A percentile compares a stretch with the other conserved stretches of the same genome.
phyloP scores from a whole-genome alignment of 1,139 yeast genomes.

The Kodamaea alishanica region DNA sequence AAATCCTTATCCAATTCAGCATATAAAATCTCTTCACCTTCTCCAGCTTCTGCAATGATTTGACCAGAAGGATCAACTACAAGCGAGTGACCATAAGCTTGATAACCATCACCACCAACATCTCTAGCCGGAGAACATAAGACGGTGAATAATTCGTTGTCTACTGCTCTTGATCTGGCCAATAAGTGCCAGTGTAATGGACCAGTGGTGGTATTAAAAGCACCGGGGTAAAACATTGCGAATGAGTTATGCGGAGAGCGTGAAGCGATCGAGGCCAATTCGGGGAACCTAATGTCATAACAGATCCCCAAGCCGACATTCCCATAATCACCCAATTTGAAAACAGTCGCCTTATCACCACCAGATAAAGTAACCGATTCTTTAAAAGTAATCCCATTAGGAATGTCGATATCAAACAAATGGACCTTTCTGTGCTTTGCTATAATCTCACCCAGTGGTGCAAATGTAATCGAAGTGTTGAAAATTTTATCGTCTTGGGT shows the following conservation, averaged over 20 bases:
- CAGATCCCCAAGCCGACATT: conserved; percentile 87
- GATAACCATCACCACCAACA: conserved; percentile 61
- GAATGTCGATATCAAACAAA: conserved; percentile 86
- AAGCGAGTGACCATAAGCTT: conserved; percentile 89
- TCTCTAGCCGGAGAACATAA: conserved; percentile 90
- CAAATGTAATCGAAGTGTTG: conserved; percentile 79
- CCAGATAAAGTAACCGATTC: conserved; percentile 74
- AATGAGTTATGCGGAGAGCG: conserved; percentile 66
- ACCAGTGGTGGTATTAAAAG: conserved; percentile 93
- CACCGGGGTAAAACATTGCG: conserved; percentile 93
- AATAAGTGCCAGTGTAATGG: conserved; percentile 91
- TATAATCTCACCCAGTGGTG: conserved; percentile 65
- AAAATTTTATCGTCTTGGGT: conserved; percentile 54
- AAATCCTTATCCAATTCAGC: conserved; percentile 72
- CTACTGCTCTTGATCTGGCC: conserved; percentile 85
- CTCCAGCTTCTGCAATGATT: conserved; percentile 78
- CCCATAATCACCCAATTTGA: conserved; percentile 66
- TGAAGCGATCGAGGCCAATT: conserved; percentile 77
- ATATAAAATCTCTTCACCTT: conserved; percentile 74
- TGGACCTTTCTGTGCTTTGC: conserved; percentile 90
- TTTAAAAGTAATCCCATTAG: conserved; percentile 80
- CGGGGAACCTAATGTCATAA: conserved; percentile 91
- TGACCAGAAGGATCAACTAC: conserved; percentile 86
- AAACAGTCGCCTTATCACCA: conserved; percentile 77
- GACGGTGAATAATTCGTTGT: conserved; percentile 76